These are phyloP conservation scores for Kitagawia praeruptora DNA, from an alignment of 129 eudicot species.

Conservation along the genomic window DNA sequence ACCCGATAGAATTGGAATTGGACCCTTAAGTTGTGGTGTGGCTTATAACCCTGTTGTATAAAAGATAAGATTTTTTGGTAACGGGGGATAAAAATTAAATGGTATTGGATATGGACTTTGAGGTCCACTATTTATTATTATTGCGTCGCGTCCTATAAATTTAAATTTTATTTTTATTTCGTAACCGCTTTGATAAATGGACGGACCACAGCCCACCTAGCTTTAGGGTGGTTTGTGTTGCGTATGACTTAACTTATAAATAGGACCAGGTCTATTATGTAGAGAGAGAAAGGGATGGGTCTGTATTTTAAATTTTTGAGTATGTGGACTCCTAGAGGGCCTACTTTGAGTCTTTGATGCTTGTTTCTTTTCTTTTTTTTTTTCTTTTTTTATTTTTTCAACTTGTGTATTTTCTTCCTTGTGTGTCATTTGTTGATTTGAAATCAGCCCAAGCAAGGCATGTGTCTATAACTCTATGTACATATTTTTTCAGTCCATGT, in stretches of 20 bases:
- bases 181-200: not conserved
- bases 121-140: slow-evolving; percentile 7
- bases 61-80: not conserved
- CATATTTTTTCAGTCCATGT: too few species aligned
- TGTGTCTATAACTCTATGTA: not conserved
- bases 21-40: not conserved
- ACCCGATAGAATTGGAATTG: slow-evolving; percentile 1
- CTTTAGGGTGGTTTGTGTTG: not conserved
- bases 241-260: not conserved
- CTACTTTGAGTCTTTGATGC: slow-evolving; percentile 5
- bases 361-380: not conserved
- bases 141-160: not conserved
- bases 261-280: not conserved
- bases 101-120: slow-evolving; percentile 3
- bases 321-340: not conserved
- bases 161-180: not conserved
- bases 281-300: not conserved
- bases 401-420: not conserved
- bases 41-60: not conserved
- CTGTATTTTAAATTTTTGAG: too few species aligned
- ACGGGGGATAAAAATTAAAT: not conserved
- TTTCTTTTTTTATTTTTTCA: not conserved
- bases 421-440: not conserved
- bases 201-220: slow-evolving; percentile 6
- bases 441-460: not conserved